Evolutionary conservation across 2,329 filamentous ascomycete genomes (phyloP), one percentile per base, ranked within the genome.

Genomic region (Aureobasidium uvarum): DNA sequence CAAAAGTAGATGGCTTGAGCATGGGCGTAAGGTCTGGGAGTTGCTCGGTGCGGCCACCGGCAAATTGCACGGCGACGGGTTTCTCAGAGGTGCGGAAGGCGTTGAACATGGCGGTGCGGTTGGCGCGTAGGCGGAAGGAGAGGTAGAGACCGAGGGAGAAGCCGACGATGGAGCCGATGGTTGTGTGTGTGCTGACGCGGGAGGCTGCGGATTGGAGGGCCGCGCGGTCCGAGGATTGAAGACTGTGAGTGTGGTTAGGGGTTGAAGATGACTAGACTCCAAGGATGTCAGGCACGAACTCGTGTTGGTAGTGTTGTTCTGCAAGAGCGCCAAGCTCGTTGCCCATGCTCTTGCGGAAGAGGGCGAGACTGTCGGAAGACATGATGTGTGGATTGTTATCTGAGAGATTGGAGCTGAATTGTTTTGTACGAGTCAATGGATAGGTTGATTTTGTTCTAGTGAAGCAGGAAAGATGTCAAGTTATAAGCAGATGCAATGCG

Each of bases 41-140:
- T 0, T 81, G 71, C 71, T 88, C 86, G 13, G 51, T 64, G 20
- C 85, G 78, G 0, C 87, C 88, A 68, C 84, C 82, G 0, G 84
- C 81, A 73, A 90, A 90, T 16, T 83, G 76, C 6, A 90, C 81
- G 62, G 85, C 80, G 0, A 82, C 84, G 0, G 88, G 88, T 73
- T 84, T 85, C 72, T 89, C 85, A 60, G 81, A 76, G 0, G 86
- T 81, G 23, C 82, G 81, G 76, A 90, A 85, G 7, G 84, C 83
- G 50, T 81, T 80, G 77, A 88, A 89, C 74, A 88, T 82, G n/a
- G 81, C 78, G 38, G 78, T 75, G 52, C 87, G 82, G 67, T 83
- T 80, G 45, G 76, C 76, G 45, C 87, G 80, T 13, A 89, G 73
- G 11, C 86, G 80, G 68, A 82, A 81, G 3, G 86, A 86, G 18